These are phyloP conservation scores for Pythium grandisporangium DNA, from an alignment of 352 stramenopile genomes.

Conservation along the genomic window DNA sequence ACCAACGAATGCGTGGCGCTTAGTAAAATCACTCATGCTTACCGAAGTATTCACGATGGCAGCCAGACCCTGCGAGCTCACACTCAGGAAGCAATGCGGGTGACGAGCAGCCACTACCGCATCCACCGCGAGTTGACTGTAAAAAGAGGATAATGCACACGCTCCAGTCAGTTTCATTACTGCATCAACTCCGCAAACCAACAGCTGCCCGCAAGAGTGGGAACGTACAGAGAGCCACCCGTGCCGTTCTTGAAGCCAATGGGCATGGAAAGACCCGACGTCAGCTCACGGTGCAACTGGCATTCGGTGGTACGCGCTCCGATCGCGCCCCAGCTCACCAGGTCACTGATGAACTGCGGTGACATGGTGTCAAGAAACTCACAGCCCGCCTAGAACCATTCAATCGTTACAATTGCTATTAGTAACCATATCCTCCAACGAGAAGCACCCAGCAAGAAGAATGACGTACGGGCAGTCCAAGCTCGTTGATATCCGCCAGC, in stretches of 20 bases:
- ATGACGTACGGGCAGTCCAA: conserved; percentile 51
- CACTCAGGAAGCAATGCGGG: conserved; percentile 84
- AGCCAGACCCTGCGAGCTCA: conserved; percentile 79
- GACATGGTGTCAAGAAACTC: conserved; percentile 90
- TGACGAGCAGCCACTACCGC: conserved; percentile 73
- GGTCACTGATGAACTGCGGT: conserved; percentile 85
- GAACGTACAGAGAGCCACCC: conserved; percentile 65
- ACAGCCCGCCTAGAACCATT: conserved; percentile 34
- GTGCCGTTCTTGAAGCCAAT: conserved; percentile 92
- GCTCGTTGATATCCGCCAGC: conserved; percentile 79
- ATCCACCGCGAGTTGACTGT: conserved; percentile 73
- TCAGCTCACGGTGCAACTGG: conserved; percentile 85
- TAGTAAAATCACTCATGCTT: no score
- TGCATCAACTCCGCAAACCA: no score
- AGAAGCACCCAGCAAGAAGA: background rate
- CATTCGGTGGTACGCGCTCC: conserved; percentile 86
- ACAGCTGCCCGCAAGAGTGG: no score
- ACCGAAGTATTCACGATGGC: conserved; percentile 81
- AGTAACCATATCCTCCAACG: background rate
- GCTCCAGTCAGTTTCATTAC: background rate
- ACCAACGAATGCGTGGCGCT: no score
- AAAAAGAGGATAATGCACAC: background rate
- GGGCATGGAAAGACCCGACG: conserved; percentile 83
- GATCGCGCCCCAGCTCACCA: conserved; percentile 87
- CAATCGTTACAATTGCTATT: background rate